A percentile compares a stretch with the other conserved stretches of the same genome.
Conservation (phyloP, 495 filamentous ascomycete species). For the Xylaria curta region DNA sequence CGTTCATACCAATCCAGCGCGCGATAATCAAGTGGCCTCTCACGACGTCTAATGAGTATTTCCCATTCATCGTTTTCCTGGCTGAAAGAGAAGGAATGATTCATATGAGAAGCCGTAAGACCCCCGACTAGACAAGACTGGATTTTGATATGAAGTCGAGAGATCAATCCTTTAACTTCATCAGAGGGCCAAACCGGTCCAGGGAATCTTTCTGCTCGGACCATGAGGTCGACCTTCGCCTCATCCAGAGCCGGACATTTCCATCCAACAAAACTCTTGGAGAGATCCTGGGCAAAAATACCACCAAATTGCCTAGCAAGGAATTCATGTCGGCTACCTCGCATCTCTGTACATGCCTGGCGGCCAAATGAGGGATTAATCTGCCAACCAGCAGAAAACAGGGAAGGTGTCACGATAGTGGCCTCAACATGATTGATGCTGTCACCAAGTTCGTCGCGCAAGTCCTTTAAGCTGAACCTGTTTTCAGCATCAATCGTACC, state of each 20-base stretch:
- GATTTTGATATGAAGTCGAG: slow-evolving; percentile 24
- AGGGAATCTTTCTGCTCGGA: slow-evolving; percentile 15
- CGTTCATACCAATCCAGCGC: slow-evolving; percentile 32
- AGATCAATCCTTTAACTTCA: slow-evolving; percentile 20
- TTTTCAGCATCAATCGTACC: slow-evolving; percentile 16
- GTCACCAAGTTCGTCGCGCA: slow-evolving; percentile 35
- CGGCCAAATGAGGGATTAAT: slow-evolving; percentile 33
- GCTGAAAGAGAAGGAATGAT: slow-evolving; percentile 37
- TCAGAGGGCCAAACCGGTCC: slow-evolving; percentile 21
- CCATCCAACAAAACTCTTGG: slow-evolving; percentile 24
- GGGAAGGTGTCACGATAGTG: slow-evolving; percentile 34
- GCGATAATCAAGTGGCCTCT: slow-evolving; percentile 11
- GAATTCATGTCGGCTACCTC: slow-evolving; percentile 29
- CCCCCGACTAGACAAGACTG: slow-evolving; percentile 31
- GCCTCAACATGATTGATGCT: slow-evolving; percentile 32
- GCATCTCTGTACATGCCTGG: background rate
- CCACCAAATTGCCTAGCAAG: slow-evolving; percentile 39
- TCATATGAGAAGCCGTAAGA: slow-evolving; percentile 2
- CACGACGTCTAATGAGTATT: slow-evolving; percentile 30
- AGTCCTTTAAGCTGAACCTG: slow-evolving; percentile 29
- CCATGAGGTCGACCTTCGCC: slow-evolving; percentile 5
- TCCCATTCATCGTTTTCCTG: slow-evolving; percentile 34
- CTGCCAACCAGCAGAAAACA: slow-evolving; percentile 40
- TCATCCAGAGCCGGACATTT: slow-evolving; percentile 29
- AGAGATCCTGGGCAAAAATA: slow-evolving; percentile 29